Evolutionary conservation across 805 yeast species (phyloP), one percentile per base, ranked within the genome.

Genomic region (Lipomyces oligophaga): DNA sequence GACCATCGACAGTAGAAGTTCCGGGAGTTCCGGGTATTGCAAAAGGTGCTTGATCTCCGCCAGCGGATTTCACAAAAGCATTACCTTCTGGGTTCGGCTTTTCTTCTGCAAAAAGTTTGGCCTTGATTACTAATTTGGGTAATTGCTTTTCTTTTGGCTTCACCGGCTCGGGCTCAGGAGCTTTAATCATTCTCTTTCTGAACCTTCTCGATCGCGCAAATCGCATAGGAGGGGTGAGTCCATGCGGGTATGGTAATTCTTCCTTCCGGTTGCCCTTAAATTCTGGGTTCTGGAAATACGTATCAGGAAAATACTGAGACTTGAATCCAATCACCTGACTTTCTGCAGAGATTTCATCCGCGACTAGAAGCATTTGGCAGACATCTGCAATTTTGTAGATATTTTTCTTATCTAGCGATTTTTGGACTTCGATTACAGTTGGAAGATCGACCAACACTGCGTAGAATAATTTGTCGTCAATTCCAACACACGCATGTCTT

Each of bases 391-490:
- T 79, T 61, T 93, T 93, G 69, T 83, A 82, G 21, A 93, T 76
- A 61, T 87, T 93, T 63, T 90, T 90, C 60, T 79, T 77, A 63
- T 93, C 98, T 20, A 89, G 77, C 4, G 96, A 81, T 66, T 93
- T 93, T 63, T 83, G 86, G 5, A 85, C 78, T 63, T 93, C 98
- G 7, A 85, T 76, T 3, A 89, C 67, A 0, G 96, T 85, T 0
- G 98, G 98, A 53, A 93, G 69, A 58, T 89, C 90, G n/a, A 93
- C 78, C 28, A 93, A 68, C 53, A 86, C 80, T 0, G 95, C 96
- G 5, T 85, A 87, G 63, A 85, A 90, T 51, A 80, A 64, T 11
- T 78, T 74, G 35, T 79, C 82, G 49, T 79, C 77, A n/a, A 93
- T 75, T 19, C 76, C 74, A 2, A 90, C 78, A 18, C 86, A 74